Evolutionary conservation across 192 early-diverging fungal species (phyloP), one percentile per base, ranked within the genome.

Genomic region (Dimargaris cristalligena): DNA sequence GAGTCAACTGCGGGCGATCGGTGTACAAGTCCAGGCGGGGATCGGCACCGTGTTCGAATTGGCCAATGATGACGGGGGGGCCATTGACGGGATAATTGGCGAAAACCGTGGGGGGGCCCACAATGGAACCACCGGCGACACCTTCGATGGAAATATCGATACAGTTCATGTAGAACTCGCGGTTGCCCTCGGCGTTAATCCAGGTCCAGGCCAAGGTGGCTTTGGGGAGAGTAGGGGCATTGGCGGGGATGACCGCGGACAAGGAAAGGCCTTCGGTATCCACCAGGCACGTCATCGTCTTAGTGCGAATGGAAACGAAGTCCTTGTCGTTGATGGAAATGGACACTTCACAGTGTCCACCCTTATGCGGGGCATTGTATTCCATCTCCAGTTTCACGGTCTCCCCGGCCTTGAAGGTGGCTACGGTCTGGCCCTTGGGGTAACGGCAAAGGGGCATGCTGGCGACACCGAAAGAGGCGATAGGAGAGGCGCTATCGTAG

Each of bases 151-250:
- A 61, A 23, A 74, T 58, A 29, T 74, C 73, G 32, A 68, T 68
- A 32, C 73, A 74, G 64, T 67, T 75, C 55, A 70, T 67, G 68
- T 77, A 77, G 55, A 67, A 62, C 63, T 77, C 75, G 44, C 75
- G 70, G 64, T 77, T 74, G 23, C 68, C 75, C 23, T 64, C 34
- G 20, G 69, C 67, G 44, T 77, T 77, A 62, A 74, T 69, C 75
- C 75, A 77, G 31, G 71, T 50, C 75, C 73, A 75, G 54, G 64
- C 62, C 22, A 77, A 65, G 30, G 66, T 68, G 26, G 50, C 68
- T 18, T 67, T 71, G 34, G 65, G 61, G 38, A 41, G 14, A 6
- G 70, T 63, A 13, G 75, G 75, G 49, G 71, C 62, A 2, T 48
- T 52, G 32, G 28, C 44, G 25, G 76, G 76, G 38, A 78, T 68